Conservation (phyloP, 805 yeast species). For the Cyberlindnera mississippiensis region DNA sequence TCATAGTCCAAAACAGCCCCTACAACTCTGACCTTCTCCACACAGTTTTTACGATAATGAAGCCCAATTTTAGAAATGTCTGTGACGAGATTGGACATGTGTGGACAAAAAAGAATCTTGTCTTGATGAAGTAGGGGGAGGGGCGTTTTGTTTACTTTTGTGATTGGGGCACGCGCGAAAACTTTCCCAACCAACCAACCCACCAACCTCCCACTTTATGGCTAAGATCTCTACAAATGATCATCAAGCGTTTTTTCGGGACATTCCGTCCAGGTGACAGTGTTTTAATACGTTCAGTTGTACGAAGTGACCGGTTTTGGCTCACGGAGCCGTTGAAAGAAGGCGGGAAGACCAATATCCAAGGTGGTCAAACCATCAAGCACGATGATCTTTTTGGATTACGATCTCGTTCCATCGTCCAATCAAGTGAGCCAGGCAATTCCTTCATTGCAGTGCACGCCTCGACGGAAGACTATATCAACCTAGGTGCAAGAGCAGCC, state of each 20-base stretch:
- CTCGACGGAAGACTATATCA: conserved; percentile 45
- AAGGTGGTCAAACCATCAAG: conserved; percentile 23
- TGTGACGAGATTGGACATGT: conserved; percentile 16
- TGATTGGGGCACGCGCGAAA: no score
- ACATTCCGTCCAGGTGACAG: conserved; percentile 19
- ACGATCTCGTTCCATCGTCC: conserved; percentile 32
- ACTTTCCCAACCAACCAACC: not conserved
- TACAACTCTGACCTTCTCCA: conserved; percentile 20
- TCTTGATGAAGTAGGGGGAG: no score
- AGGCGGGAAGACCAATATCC: conserved; percentile 21
- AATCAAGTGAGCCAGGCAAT: conserved; percentile 22
- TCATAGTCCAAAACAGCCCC: conserved; percentile 22
- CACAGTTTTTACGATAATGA: conserved; percentile 11
- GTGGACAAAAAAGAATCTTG: no score
- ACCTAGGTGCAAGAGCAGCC: conserved; percentile 38
- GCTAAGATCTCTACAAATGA: no score
- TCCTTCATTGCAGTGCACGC: conserved; percentile 37
- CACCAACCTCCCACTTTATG: not conserved
- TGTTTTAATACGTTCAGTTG: conserved; percentile 20
- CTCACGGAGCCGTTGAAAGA: conserved; percentile 23
- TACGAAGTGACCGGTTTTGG: conserved; percentile 23
- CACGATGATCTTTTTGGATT: conserved; percentile 39
- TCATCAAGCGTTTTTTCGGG: conserved; percentile 6
- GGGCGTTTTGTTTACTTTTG: no score
- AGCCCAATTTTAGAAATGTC: conserved; percentile 7